Conservation (phyloP, 345 rosid species). For the Pugionium dolabratum region DNA sequence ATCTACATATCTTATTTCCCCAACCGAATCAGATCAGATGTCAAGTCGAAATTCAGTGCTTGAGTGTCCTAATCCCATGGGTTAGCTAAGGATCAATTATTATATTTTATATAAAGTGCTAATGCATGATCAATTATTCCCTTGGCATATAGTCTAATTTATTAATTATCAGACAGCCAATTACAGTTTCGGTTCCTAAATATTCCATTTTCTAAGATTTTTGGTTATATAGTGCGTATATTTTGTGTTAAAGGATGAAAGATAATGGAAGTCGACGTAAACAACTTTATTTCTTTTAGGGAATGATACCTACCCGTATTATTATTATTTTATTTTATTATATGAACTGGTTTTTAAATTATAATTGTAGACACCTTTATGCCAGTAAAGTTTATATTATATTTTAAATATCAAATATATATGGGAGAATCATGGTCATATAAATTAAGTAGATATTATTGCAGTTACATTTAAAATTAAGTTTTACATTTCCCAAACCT, state of each 20-base stretch:
- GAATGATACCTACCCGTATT: not conserved
- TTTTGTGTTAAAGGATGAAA: constrained; percentile 13
- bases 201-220: not conserved
- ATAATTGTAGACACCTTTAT: too few relatives aligned
- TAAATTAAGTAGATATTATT: too few relatives aligned
- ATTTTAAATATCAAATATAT: too few relatives aligned
- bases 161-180: constrained; percentile 23
- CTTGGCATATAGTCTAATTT: not conserved
- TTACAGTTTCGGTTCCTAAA: constrained; percentile 8
- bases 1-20: too few relatives aligned
- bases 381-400: too few relatives aligned
- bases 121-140: constrained; percentile 37
- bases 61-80: too few relatives aligned
- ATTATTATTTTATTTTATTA: not conserved
- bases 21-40: too few relatives aligned
- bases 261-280: constrained; percentile 31
- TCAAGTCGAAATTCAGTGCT: too few relatives aligned
- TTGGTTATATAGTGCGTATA: constrained; percentile 24
- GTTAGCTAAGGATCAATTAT: too few relatives aligned
- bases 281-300: constrained; percentile 8
- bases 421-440: too few relatives aligned
- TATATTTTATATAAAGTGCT: not conserved
- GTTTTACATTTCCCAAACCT: too few relatives aligned
- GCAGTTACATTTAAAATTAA: too few relatives aligned
- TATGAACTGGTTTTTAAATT: not conserved